phyloP scores from a whole-genome alignment of 176 grass and related monocot species.

The Oryza rufipogon region DNA sequence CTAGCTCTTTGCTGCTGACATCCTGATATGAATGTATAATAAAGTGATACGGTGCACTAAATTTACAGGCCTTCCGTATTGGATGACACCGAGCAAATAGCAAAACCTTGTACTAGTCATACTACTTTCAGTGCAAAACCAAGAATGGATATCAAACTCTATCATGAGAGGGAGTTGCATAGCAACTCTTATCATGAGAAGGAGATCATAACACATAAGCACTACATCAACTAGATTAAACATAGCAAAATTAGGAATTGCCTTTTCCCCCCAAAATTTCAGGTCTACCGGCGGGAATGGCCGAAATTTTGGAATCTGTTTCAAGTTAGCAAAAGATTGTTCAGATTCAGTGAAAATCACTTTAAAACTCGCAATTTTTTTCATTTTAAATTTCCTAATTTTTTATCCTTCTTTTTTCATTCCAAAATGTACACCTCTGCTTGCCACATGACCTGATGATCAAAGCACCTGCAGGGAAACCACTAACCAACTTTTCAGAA shows the following conservation, averaged over 20 bases:
- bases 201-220: constrained; percentile 6
- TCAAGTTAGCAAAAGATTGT: not conserved
- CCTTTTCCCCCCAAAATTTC: too few species aligned
- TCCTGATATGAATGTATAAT: not conserved
- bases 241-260: too few species aligned
- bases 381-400: not conserved
- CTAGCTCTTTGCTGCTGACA: constrained; percentile 13
- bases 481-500: constrained; percentile 9
- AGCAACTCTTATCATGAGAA: not conserved
- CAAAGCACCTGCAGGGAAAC: constrained; percentile 2
- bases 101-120: constrained; percentile 3
- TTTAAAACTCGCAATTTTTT: not conserved
- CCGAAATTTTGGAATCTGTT: not conserved
- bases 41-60: not conserved
- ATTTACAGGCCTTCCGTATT: not conserved
- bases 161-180: not conserved
- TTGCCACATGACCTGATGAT: not conserved
- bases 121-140: not conserved
- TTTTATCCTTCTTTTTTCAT: not conserved
- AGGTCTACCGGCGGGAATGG: too few species aligned
- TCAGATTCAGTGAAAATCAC: not conserved
- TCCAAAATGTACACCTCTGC: not conserved
- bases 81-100: not conserved
- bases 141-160: not conserved
- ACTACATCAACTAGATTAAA: too few species aligned